Evolutionary conservation across 2,329 filamentous ascomycete genomes (phyloP).

Genomic region (Didymella exigua): DNA sequence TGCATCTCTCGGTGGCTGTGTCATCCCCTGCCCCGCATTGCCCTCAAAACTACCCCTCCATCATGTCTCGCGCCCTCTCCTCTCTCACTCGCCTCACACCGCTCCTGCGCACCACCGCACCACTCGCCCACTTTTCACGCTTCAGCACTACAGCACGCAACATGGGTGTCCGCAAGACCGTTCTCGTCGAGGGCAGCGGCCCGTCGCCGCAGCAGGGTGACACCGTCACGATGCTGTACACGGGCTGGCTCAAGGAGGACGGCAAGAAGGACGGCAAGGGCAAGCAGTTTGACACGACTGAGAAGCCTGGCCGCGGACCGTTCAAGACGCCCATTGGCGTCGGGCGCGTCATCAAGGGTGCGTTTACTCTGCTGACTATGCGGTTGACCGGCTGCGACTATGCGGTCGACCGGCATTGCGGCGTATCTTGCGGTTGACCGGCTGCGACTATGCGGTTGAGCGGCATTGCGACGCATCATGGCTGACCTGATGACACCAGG

Average conservation of each 20-base stretch:
- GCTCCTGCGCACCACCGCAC: neutral
- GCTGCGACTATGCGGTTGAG: too few relatives aligned
- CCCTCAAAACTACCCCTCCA: constrained; percentile 17
- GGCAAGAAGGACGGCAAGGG: constrained; percentile 35
- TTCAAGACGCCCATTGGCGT: constrained; percentile 80
- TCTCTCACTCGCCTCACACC: constrained; percentile 3
- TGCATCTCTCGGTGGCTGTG: constrained; percentile 12
- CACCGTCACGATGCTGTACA: constrained; percentile 42
- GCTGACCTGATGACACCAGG: too few relatives aligned
- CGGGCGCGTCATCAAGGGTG: constrained; percentile 85
- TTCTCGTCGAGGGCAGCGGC: constrained; percentile 37
- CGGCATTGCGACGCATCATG: too few relatives aligned
- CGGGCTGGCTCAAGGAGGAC: constrained; percentile 35
- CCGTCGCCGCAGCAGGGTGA: constrained; percentile 37
- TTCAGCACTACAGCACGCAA: constrained; percentile 16
- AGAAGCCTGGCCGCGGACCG: constrained; percentile 66
- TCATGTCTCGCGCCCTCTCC: constrained; percentile 12
- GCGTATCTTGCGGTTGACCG: too few relatives aligned
- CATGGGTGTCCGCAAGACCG: constrained; percentile 41
- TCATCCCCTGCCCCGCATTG: neutral
- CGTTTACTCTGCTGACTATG: constrained; percentile 26
- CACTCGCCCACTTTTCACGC: neutral
- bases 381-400: too few relatives aligned
- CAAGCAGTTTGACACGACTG: constrained; percentile 77
- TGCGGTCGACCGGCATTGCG: too few relatives aligned